Evolutionary conservation across 2,329 filamentous ascomycete species (phyloP), one percentile per base, ranked within the genome.

Genomic region (Cladosporium colombiae): DNA sequence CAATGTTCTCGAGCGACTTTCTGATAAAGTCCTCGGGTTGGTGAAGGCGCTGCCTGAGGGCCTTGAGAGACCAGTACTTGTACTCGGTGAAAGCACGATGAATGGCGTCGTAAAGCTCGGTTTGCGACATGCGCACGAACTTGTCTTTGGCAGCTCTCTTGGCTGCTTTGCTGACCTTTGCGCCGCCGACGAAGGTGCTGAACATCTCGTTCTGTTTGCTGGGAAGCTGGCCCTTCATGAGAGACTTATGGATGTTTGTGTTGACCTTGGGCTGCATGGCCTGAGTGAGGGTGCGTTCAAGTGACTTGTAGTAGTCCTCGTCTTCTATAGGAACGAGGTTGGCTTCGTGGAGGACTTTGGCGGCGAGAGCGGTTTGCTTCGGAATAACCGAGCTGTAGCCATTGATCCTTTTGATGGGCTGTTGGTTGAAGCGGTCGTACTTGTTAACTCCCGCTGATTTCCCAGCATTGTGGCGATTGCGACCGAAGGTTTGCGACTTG

Each of bases 11-110:
- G 70, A 99, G 81, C 0, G 89, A 90, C 75, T 95, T 88, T 64
- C 94, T 92, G 68, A 99, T 86, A 77, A 93, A 98, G n/a, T 90
- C 89, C 76, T 98, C 95, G 1, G 95, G 95, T 79, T 99, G 95
- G 67, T 89, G 86, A 46, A 96, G 86, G 67, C 85, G 82, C 60
- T 88, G 84, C 69, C 92, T 92, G 71, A 99, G 86, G 5, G 90
- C 87, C 75, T 92, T 93, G 84, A 98, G 91, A n/a, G 91, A 89
- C 93, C 94, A 99, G 79, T 95, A 98, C 72, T 89, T 88, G 83
- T 91, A 96, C 73, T 90, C 83, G 65, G 89, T 87, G 87, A 97
- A 99, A 75, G 89, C 90, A 58, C 85, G 81, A 82, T 94, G 93
- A 68, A 99, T 88, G 69, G 87, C 85, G 80, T 97, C 93, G 79